phyloP scores from a whole-genome alignment of 495 filamentous ascomycete species.

The Thozetella sp. region DNA sequence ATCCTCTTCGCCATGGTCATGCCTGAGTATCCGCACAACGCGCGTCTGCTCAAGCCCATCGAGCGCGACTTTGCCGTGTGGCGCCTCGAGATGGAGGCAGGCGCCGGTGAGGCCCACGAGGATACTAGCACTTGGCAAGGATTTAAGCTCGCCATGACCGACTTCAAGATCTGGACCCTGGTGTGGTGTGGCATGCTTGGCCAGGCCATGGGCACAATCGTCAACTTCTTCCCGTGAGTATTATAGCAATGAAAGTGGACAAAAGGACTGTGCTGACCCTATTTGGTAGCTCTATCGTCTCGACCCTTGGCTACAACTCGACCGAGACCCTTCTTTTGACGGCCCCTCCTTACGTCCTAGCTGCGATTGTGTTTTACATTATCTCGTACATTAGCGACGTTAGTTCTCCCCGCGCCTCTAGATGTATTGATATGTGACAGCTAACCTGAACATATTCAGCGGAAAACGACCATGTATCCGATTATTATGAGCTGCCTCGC shows the following conservation, averaged over 20 bases:
- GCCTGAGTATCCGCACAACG: constrained; percentile 10
- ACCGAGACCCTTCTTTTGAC: constrained; percentile 11
- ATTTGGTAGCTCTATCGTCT: constrained; percentile 3
- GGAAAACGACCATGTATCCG: constrained; percentile 13
- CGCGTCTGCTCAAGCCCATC: constrained; percentile 7
- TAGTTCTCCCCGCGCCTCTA: background rate
- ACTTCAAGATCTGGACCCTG: constrained; percentile 10
- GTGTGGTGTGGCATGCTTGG: constrained; percentile 13
- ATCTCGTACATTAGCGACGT: background rate
- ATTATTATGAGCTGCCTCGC: constrained; percentile 11
- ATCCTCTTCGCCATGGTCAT: constrained; percentile 2
- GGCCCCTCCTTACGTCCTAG: constrained; percentile 9
- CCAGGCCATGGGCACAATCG: constrained; percentile 8
- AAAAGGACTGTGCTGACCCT: too few relatives aligned
- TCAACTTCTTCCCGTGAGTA: background rate
- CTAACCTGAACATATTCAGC: background rate
- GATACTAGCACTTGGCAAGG: constrained; percentile 6
- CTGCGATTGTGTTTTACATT: background rate
- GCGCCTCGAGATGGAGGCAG: constrained; percentile 15
- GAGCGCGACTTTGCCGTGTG: constrained; percentile 13
- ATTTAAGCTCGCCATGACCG: constrained; percentile 5
- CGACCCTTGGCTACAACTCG: constrained; percentile 5
- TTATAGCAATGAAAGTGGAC: too few relatives aligned
- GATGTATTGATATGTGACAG: background rate
- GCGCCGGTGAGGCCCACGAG: constrained; percentile 7